These are phyloP conservation scores for Spizellomyces sp. DNA, from an alignment of 192 early-diverging fungal species.

Conservation along the genomic window DNA sequence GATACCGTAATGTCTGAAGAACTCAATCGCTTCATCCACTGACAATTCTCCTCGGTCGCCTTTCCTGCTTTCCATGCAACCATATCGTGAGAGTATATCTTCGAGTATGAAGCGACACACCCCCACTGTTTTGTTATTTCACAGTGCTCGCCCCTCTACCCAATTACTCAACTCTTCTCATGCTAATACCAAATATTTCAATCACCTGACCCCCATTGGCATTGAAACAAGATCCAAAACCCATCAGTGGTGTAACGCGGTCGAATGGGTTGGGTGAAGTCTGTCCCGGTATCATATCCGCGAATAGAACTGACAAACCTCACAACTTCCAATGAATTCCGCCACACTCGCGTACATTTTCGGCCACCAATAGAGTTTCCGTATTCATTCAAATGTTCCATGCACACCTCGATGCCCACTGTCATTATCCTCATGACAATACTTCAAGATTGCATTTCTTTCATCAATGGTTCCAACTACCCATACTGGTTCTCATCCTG, in stretches of 20 bases:
- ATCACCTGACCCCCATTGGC: not conserved
- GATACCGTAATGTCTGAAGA: not conserved
- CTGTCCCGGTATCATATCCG: not conserved
- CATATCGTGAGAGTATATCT: not conserved
- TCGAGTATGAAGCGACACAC: not conserved
- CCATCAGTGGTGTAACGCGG: not conserved
- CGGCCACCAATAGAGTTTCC: not conserved
- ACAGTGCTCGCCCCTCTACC: not conserved
- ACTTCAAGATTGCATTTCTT: constrained; percentile 1
- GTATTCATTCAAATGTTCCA: not conserved
- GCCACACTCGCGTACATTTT: not conserved
- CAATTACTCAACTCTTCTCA: not conserved
- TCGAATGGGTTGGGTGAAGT: not conserved
- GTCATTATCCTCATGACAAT: not conserved
- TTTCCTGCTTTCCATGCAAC: not conserved
- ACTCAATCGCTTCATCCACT: not conserved
- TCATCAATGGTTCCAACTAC: not conserved
- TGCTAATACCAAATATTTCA: not conserved
- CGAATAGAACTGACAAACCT: not conserved
- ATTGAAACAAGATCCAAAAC: not conserved
- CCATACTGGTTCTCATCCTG: constrained; percentile 1
- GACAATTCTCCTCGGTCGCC: not conserved
- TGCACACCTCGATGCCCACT: not conserved
- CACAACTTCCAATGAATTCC: not conserved
- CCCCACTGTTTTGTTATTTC: not conserved